phyloP scores from a whole-genome alignment of 768 basidiomycete genomes.

The Polyporus arcularius region DNA sequence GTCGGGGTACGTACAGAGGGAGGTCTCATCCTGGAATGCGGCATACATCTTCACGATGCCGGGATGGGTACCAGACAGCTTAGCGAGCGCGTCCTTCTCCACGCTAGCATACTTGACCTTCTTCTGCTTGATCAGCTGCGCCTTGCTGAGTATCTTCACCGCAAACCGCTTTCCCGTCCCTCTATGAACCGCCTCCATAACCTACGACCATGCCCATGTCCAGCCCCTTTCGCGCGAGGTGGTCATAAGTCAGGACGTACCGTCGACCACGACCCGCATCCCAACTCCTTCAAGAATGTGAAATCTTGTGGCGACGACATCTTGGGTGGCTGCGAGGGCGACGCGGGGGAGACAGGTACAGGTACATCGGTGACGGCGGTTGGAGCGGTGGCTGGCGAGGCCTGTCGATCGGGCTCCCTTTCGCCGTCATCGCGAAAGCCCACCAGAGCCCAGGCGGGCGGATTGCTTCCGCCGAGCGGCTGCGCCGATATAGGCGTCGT shows the following conservation, averaged over 20 bases:
- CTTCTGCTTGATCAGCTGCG: conserved; percentile 18
- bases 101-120: conserved; percentile 19
- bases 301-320: conserved; percentile 14
- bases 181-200: conserved; percentile 16
- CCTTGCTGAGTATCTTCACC: conserved; percentile 17
- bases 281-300: conserved; percentile 11
- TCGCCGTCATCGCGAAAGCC: not conserved
- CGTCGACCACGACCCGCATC: conserved; percentile 19
- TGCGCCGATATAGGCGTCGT: not conserved
- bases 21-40: conserved; percentile 19
- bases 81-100: conserved; percentile 17
- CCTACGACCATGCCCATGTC: not conserved
- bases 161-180: conserved; percentile 8
- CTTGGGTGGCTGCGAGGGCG: not conserved
- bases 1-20: conserved; percentile 2
- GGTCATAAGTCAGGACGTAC: not conserved
- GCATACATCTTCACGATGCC: conserved; percentile 16
- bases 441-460: not conserved
- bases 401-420: not conserved
- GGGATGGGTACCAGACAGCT: conserved; percentile 15
- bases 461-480: conserved; percentile 2
- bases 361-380: not conserved
- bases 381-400: conserved; percentile 14
- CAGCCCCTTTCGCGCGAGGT: not conserved
- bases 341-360: not conserved